Evolutionary conservation across 768 basidiomycete genomes (phyloP).

Genomic region (Rhizopogon vesiculosus): DNA sequence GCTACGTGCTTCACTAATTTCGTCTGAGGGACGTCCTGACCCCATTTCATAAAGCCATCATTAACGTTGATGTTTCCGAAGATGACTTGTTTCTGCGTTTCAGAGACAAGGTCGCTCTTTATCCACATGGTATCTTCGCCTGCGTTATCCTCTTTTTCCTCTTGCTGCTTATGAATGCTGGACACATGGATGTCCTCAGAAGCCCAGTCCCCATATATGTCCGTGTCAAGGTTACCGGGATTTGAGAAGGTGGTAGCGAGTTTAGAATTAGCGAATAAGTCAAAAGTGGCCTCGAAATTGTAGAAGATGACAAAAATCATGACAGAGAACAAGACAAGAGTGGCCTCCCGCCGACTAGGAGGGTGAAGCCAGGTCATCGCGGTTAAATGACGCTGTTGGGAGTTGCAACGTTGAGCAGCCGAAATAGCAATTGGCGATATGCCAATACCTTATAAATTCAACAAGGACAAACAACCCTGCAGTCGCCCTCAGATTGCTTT

Average conservation of each 20-base stretch:
- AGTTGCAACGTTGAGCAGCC: no score
- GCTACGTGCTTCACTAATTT: slow-evolving; percentile 59
- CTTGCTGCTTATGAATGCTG: slow-evolving; percentile 46
- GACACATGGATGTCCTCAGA: slow-evolving; percentile 61
- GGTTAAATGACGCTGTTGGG: background rate
- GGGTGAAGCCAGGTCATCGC: slow-evolving; percentile 59
- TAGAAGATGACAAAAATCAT: slow-evolving; percentile 66
- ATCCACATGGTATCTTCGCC: slow-evolving; percentile 36
- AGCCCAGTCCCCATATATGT: slow-evolving; percentile 67
- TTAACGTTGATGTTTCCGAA: slow-evolving; percentile 34
- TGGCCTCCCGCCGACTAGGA: slow-evolving; percentile 70
- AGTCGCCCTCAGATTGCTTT: no score
- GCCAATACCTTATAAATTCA: background rate
- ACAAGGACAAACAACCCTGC: background rate
- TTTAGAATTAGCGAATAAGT: slow-evolving; percentile 42
- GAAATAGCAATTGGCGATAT: background rate
- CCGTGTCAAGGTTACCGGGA: slow-evolving; percentile 46
- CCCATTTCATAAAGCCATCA: slow-evolving; percentile 56
- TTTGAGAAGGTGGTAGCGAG: slow-evolving; percentile 22
- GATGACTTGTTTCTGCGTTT: slow-evolving; percentile 14
- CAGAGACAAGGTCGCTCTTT: slow-evolving; percentile 28
- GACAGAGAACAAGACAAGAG: slow-evolving; percentile 62
- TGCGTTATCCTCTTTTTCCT: slow-evolving; percentile 27
- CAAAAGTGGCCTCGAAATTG: slow-evolving; percentile 65
- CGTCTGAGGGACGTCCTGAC: slow-evolving; percentile 48